Base-by-base conservation (phyloP, 345 rosid species). In the Boechera retrofracta region DNA sequence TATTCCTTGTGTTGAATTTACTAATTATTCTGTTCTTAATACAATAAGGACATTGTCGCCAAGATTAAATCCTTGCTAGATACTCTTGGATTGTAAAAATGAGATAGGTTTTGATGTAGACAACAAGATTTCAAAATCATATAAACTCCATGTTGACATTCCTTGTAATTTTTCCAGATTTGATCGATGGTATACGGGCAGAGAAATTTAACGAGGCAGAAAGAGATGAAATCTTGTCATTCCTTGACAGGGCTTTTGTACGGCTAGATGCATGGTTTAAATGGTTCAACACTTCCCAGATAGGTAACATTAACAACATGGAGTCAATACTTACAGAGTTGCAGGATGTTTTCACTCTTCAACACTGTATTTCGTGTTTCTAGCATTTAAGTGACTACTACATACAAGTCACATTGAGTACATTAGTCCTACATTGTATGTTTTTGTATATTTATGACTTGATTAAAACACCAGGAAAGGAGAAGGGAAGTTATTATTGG, bases 241-340 rank as follows among this genome's bases (percentile, higher is more conserved):
- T 94, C 82, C 82, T 94, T 18, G 85, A 81, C 31, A 80, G 80
- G 52, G 98, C 98, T 58, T 85, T 80, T 82, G 83, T 85, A 73
- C 88, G 98, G 12, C 84, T 94, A 73, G 97, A 92, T 72, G 94
- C 91, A 72, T 92, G 98, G 96, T 90, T 86, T 79, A 85, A 88
- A 41, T 94, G 98, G 98, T 92, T 87, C 81, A 85, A 89, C 74
- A 88, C 94, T 11, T 88, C 97, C 28, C 96, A 94, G 67, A 82
- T 84, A 86, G 97, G 98, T 92, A 87, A 51, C 16, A 44, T 44
- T 5, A 44, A 44, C 18, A 56, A 44, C 32, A 76, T 42, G 3
- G 4, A 12, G 41, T 45, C 67, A 9, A 49, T 61, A 16, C 4
- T 56, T 54, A 26, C 29, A 53, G 10, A 52, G 49, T 68, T 68